Evolutionary conservation across 148 eudicot species (phyloP), one percentile per base, ranked within the genome.

Genomic region (Heliosperma pusillum): DNA sequence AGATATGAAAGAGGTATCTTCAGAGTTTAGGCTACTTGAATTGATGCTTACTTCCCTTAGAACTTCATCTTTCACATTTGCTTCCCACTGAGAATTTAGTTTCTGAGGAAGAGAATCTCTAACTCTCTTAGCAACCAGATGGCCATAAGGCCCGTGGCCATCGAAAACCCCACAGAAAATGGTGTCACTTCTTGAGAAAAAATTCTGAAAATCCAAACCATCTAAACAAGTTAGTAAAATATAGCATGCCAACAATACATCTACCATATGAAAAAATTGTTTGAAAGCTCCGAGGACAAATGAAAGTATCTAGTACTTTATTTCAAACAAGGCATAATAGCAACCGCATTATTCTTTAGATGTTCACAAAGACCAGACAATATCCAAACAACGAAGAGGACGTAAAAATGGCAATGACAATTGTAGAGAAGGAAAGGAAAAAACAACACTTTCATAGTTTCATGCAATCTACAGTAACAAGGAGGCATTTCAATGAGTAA

Each of bases 61-160:
- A 87, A 87, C 96, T 70, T 88, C 89, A 25, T 87, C 89, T 78
- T 85, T 90, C 29, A 64, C 22, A 65, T 84, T 88, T 47, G 82
- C 90, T 85, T 92, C 98, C 97, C 93, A 95, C 74, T 92, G 86
- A 33, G 93, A 79, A 79, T 85, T 86, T 70, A 95, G 69, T 79
- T 88, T 95, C 79, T 86, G 86, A 20, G 98, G 98, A 80, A 95
- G 96, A 58, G 87, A 85, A 80, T 95, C 98, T 77, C 98, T 88
- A 3, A 92, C 98, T 78, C 85, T 86, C 85, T 84, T 90, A 36
- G 98, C 93, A 80, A 95, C 98, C 94, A 95, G 67, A 88, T 95
- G 98, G 72, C 98, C 98, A 67, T 83, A 87, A 5, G 98, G 97
- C 69, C 98, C 97, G 78, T 95, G 98, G 26, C 98, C 97, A 69